Base-by-base conservation (phyloP, 768 basidiomycete genomes). In the Tephrocybe sp. region DNA sequence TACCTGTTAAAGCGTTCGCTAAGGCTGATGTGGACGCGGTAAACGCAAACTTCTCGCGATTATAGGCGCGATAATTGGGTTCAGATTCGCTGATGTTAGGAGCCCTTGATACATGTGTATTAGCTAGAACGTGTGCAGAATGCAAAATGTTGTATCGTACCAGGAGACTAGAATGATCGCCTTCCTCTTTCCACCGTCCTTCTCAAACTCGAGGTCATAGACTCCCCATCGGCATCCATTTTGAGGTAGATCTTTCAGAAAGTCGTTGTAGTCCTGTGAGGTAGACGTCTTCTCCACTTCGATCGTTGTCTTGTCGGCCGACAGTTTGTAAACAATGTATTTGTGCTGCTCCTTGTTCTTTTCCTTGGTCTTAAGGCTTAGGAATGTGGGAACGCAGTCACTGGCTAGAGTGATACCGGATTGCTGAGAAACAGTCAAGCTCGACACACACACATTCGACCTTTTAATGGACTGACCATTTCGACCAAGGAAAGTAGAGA, bases 21-120 rank as follows among this genome's bases (percentile, higher is more conserved):
- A 99, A 71, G 4, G 85, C 85, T 22, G 92, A 89, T 64, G 83
- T 86, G 47, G 95, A 98, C 14, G 92, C 85, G 2, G 96, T 87
- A 71, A 82, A 88, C 60, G 97, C 61, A 94, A 98, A 98, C 85
- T 95, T 98, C 65, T 82, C 26, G 3, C 26, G 26, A 26, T 3
- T 26, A 7, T 26, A 26, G 7, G 26, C 26, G 4, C 26, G 4
- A 26, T 26, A 7, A n/a, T n/a, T n/a, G n/a, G n/a, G 76, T 72
- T 89, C 93, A 69, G 95, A 78, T 72, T 82, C 89, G 36, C 92
- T 85, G 38, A 67, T 70, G 62, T 95, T 92, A 56, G 96, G 95
- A 16, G 84, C 79, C 96, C 96, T 98, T 62, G 64, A 62, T 49
- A 53, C 34, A 16, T 13, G 47, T 40, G 66, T 74, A 47, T 26